Base-by-base conservation (phyloP, 1,284 basidiomycete species). In the Cryptococcus sp. region DNA sequence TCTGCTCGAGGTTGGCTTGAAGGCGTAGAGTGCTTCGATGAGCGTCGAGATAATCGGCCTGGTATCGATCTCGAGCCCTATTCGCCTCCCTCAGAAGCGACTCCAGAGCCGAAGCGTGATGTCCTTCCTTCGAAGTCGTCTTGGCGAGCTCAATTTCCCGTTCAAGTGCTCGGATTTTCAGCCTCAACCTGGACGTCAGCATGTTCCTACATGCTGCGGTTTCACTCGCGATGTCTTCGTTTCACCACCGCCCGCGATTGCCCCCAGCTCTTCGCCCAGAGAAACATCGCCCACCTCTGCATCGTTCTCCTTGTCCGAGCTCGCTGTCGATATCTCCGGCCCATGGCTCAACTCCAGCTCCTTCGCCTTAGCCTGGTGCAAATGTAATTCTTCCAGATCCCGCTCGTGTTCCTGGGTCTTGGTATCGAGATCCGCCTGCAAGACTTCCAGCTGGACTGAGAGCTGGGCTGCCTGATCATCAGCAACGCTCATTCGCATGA, bases 21-120 rank as follows among this genome's bases (percentile, higher is more conserved):
- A 94, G 69, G 3, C 87, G 78, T 22, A 95, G 78, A 67, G 85
- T 86, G 71, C 87, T 85, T 23, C 88, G 78, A 69, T 93, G 89
- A 23, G 86, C 85, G 3, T 82, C 78, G 10, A 97, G 76, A 66
- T 93, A 95, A 66, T 97, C 92, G 12, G 77, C 75, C 72, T 97
- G 91, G 62, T 97, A 97, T 24, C 88, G 78, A 32, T 82, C 77
- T 74, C 94, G 93, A 82, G 89, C 86, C 55, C 86, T 78, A 57
- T 87, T 90, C 31, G 91, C 85, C 62, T 97, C 93, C 45, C 91
- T 87, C 44, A 97, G 76, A 51, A 95, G 74, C 58, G 89, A 92
- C 74, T 97, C 89, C 33, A 97, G 76, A 6, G 94, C 87, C 12
- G 89, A 68, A 2, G 91, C 74, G 21, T 82, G 79, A 52, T 84